Percentiles rank a stretch among this genome's conserved stretches.
Conservation (phyloP, 1,284 basidiomycete genomes). For the Rhodotorula sp. region DNA sequence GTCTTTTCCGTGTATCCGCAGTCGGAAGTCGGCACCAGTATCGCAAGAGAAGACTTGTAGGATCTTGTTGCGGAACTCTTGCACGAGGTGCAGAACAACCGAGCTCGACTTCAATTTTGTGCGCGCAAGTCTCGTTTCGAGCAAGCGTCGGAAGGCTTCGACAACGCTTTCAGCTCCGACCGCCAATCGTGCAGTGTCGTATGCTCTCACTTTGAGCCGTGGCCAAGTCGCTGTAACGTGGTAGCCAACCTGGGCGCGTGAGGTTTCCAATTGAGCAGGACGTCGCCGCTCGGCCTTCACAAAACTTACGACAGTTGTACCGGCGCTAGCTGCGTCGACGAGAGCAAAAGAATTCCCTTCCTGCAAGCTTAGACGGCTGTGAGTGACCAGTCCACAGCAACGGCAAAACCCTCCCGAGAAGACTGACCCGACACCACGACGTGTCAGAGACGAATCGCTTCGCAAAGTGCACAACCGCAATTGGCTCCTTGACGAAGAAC, state of each 20-base stretch:
- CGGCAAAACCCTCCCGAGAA: no score
- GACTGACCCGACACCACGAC: background rate
- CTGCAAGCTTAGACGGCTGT: background rate
- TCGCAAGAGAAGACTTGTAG: conserved; percentile 2
- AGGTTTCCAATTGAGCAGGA: background rate
- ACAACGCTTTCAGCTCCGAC: conserved; percentile 8
- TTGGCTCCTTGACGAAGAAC: conserved; percentile 26
- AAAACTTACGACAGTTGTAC: conserved; percentile 12
- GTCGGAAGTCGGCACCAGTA: background rate
- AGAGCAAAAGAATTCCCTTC: conserved; percentile 12
- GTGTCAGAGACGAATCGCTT: background rate
- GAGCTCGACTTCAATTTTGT: conserved; percentile 19
- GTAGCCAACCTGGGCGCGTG: background rate
- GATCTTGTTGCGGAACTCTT: conserved; percentile 13
- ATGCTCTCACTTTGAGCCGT: background rate
- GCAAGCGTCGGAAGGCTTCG: background rate
- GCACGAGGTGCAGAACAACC: background rate
- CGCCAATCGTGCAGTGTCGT: conserved; percentile 9
- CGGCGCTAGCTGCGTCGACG: conserved; percentile 15
- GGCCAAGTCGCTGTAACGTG: background rate
- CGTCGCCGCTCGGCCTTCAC: background rate
- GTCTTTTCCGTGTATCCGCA: conserved; percentile 1
- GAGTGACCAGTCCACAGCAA: no score
- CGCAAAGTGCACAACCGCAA: conserved; percentile 6
- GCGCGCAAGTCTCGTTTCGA: conserved; percentile 1